Evolutionary conservation across 2,329 filamentous ascomycete species (phyloP).

Genomic region (Alternaria conjuncta): DNA sequence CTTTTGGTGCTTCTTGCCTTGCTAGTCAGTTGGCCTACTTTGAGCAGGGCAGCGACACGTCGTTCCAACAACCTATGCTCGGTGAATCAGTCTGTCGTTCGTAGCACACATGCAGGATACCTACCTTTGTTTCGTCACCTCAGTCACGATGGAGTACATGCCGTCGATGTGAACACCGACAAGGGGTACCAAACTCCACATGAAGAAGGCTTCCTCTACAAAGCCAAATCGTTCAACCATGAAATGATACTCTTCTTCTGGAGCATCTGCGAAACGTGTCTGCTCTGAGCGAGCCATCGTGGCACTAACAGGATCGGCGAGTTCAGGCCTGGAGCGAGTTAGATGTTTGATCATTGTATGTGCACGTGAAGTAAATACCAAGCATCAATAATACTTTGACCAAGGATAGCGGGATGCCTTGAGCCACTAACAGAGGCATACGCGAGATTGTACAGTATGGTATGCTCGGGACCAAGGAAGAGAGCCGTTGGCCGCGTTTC

Average conservation of each 20-base stretch:
- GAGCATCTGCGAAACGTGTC: constrained; percentile 12
- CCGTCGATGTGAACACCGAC: constrained; percentile 11
- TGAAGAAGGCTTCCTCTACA: constrained; percentile 20
- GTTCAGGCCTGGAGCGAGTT: constrained; percentile 7
- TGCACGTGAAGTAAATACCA: constrained; percentile 7
- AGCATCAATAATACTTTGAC: constrained; percentile 15
- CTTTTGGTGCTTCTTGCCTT: constrained; percentile 9
- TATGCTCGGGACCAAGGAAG: constrained; percentile 20
- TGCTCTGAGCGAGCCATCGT: constrained; percentile 10
- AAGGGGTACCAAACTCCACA: constrained; percentile 18
- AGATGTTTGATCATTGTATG: neutral
- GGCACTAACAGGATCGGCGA: constrained; percentile 8
- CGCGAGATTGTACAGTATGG: constrained; percentile 21
- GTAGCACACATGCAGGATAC: neutral
- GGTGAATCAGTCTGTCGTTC: neutral
- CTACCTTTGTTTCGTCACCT: constrained; percentile 24
- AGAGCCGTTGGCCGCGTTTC: constrained; percentile 19
- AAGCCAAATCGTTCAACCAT: constrained; percentile 20
- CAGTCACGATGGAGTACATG: constrained; percentile 23
- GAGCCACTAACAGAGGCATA: constrained; percentile 13
- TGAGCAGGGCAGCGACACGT: constrained; percentile 14
- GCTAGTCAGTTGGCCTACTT: constrained; percentile 11
- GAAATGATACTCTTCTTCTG: constrained; percentile 21
- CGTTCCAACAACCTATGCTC: constrained; percentile 13
- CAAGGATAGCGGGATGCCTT: constrained; percentile 16